phyloP scores from a whole-genome alignment of 169 alveolate genomes.

The Cardiosporidium cionae region DNA sequence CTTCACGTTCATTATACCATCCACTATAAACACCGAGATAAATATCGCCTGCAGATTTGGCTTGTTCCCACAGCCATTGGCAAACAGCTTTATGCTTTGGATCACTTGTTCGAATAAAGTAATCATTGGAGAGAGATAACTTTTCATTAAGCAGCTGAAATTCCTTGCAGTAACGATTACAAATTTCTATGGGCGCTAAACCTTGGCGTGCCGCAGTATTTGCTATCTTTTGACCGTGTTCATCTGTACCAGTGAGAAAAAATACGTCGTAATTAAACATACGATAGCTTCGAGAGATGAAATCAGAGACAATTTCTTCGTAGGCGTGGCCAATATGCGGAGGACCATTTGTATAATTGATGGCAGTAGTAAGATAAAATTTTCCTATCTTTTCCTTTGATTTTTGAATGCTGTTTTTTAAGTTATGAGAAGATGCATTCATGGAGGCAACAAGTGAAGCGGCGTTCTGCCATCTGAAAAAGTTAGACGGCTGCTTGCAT shows the following conservation, averaged over 20 bases:
- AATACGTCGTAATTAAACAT: slow-evolving; percentile 59
- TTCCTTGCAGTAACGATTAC: slow-evolving; percentile 45
- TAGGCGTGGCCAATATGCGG: slow-evolving; percentile 90
- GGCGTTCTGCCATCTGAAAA: too few relatives aligned
- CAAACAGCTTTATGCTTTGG: slow-evolving; percentile 58
- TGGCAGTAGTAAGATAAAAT: slow-evolving; percentile 82
- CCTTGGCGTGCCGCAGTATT: slow-evolving; percentile 69
- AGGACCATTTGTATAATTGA: slow-evolving; percentile 80
- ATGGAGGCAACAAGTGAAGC: too few relatives aligned
- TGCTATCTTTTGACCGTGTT: slow-evolving; percentile 84
- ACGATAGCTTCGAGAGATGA: slow-evolving; percentile 58
- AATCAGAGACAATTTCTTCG: slow-evolving; percentile 55
- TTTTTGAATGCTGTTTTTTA: too few relatives aligned
- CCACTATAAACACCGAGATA: slow-evolving; percentile 60
- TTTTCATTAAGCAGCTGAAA: slow-evolving; percentile 27
- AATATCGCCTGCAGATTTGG: slow-evolving; percentile 54
- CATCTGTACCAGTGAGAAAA: slow-evolving; percentile 84
- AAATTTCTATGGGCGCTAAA: slow-evolving; percentile 62
- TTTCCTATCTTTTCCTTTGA: not conserved
- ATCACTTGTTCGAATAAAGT: slow-evolving; percentile 74
- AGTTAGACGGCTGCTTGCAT: too few relatives aligned
- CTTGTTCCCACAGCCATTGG: slow-evolving; percentile 62
- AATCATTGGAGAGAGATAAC: slow-evolving; percentile 47
- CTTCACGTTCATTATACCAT: slow-evolving; percentile 85
- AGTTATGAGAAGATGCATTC: too few relatives aligned